Percentiles rank a stretch among this genome's conserved stretches.
These are phyloP conservation scores for Gentiana macrophylla DNA, from an alignment of 257 asterid species.

Conservation along the genomic window DNA sequence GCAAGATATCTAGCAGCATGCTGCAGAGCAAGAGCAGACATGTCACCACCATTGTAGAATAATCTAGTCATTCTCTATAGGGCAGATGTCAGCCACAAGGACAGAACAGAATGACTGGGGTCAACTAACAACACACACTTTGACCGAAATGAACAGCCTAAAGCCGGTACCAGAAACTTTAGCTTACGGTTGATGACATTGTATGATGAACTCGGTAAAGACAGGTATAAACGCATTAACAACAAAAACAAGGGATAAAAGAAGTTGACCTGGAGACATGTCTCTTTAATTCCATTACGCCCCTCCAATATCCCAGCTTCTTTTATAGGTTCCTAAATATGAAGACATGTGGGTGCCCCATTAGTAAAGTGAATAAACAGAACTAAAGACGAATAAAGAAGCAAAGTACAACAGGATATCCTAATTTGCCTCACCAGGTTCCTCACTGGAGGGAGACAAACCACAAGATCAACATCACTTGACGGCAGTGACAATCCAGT, in stretches of 20 bases:
- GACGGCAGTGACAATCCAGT: constrained; percentile 96
- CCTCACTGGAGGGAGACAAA: constrained; percentile 97
- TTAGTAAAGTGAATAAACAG: neutral
- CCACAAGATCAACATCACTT: constrained; percentile 98
- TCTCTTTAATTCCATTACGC: constrained; percentile 96
- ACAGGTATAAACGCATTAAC: neutral
- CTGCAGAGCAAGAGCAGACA: constrained; percentile 38
- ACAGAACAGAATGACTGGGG: too few species aligned
- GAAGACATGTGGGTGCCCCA: constrained; percentile 10
- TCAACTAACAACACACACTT: too few species aligned
- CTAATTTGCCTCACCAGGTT: constrained; percentile 63
- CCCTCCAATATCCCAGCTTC: constrained; percentile 99
- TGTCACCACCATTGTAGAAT: constrained; percentile 13
- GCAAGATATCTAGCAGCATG: constrained; percentile 99
- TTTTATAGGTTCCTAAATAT: constrained; percentile 86
- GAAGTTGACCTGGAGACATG: constrained; percentile 72
- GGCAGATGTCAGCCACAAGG: neutral
- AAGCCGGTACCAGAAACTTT: too few species aligned
- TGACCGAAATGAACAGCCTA: too few species aligned
- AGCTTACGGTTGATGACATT: too few species aligned
- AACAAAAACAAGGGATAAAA: neutral
- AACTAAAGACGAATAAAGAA: neutral
- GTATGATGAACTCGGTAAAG: too few species aligned
- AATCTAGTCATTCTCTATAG: constrained; percentile 10
- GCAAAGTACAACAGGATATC: neutral